These are phyloP conservation scores for Scutellaria barbata DNA, from an alignment of 257 asterid species.

Conservation along the genomic window DNA sequence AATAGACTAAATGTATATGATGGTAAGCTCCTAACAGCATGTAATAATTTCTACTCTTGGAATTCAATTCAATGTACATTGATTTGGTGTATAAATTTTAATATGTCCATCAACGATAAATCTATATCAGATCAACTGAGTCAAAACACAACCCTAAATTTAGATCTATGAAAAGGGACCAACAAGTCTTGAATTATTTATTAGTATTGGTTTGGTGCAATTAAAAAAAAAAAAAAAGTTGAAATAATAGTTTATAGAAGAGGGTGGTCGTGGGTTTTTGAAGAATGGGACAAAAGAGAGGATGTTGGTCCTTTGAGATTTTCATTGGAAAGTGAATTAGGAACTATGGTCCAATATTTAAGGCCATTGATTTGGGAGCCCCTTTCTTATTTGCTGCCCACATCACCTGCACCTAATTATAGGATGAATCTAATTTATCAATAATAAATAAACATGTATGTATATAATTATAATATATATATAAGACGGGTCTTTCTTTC, in stretches of 20 bases:
- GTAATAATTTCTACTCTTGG: no score
- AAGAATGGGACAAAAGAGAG: constrained; percentile 72
- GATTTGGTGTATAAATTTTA: no score
- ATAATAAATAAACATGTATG: no score
- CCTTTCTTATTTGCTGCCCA: constrained; percentile 46
- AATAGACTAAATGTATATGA: not conserved
- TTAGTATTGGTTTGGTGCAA: constrained; percentile 32
- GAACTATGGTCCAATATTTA: constrained; percentile 59
- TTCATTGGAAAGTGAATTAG: constrained; percentile 65
- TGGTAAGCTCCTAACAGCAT: no score
- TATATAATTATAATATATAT: no score
- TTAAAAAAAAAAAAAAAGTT: constrained; percentile 2
- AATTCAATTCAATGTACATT: no score
- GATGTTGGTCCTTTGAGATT: constrained; percentile 84
- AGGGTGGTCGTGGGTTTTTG: constrained; percentile 83
- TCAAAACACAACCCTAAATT: no score
- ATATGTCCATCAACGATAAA: no score
- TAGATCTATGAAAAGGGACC: constrained; percentile 26
- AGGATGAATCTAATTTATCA: constrained; percentile 31
- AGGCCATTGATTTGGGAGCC: constrained; percentile 55
- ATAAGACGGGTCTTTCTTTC: not conserved
- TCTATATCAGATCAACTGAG: no score
- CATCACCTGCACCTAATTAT: constrained; percentile 52
- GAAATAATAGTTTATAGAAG: constrained; percentile 32
- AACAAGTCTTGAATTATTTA: constrained; percentile 42